Conservation (phyloP, 345 rosid genomes). For the Populus ilicifolia region DNA sequence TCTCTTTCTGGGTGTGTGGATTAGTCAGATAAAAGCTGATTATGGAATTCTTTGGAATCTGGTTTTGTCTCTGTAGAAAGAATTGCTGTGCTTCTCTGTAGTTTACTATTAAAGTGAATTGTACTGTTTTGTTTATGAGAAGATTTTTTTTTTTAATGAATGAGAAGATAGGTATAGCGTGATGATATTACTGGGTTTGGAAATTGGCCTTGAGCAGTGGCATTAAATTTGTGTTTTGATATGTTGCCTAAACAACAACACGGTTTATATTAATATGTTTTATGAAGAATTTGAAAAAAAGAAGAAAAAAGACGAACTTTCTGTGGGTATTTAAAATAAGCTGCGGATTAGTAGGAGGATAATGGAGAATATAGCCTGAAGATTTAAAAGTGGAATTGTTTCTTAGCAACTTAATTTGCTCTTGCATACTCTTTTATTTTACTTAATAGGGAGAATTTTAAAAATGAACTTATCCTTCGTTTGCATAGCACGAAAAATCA, state of each 20-base stretch:
- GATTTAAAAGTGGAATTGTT: not conserved
- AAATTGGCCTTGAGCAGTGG: not conserved
- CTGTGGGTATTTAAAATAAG: not conserved
- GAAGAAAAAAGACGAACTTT: not conserved
- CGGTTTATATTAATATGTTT: not conserved
- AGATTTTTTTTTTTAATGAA: not conserved
- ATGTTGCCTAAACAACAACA: not conserved
- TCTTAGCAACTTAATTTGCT: not conserved
- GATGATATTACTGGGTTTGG: not conserved
- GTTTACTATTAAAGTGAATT: not conserved
- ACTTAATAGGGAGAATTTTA: not conserved
- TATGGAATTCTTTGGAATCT: not conserved
- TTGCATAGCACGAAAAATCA: not conserved
- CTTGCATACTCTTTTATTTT: not conserved
- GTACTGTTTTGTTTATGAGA: not conserved
- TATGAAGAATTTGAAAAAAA: not conserved
- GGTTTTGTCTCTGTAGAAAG: not conserved
- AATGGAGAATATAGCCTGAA: not conserved
- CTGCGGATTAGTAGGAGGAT: not conserved
- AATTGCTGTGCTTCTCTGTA: not conserved
- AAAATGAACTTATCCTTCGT: not conserved
- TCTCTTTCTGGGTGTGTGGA: conserved; percentile 7
- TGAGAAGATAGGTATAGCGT: not conserved
- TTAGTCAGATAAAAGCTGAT: not conserved
- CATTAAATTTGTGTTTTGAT: not conserved